Percentiles rank a stretch among this genome's conserved stretches.
These are phyloP conservation scores for Eremomyces bilateralis DNA, from an alignment of 495 filamentous ascomycete genomes.

Conservation along the genomic window DNA sequence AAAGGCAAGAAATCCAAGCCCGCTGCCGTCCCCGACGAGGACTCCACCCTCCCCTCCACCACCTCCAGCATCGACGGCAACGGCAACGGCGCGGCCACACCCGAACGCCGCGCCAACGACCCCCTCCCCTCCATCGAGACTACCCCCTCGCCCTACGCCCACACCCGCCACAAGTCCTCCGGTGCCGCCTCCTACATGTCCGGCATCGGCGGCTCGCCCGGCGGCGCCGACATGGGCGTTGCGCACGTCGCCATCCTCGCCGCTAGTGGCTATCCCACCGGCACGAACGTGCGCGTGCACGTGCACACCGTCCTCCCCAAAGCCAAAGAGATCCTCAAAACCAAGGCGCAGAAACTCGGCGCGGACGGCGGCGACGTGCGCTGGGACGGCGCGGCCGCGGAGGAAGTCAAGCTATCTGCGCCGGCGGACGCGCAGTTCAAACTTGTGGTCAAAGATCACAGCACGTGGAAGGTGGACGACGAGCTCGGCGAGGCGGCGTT, in stretches of 20 bases:
- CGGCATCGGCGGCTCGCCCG: constrained; percentile 25
- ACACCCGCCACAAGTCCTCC: constrained; percentile 46
- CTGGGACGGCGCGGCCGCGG: constrained; percentile 31
- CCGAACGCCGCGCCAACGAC: no score
- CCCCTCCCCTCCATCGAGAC: neutral
- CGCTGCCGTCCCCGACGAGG: constrained; percentile 22
- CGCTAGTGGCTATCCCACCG: constrained; percentile 54
- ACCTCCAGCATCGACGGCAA: constrained; percentile 1
- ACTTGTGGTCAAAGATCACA: constrained; percentile 61
- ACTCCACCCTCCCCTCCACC: constrained; percentile 7
- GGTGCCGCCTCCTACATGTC: constrained; percentile 37
- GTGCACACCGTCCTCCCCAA: constrained; percentile 44
- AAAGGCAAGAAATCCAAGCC: constrained; percentile 40
- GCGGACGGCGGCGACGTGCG: constrained; percentile 34
- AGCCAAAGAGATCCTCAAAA: constrained; percentile 66
- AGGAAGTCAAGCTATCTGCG: constrained; percentile 55
- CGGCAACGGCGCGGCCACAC: neutral
- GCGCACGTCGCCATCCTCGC: constrained; percentile 64
- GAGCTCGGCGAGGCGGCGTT: constrained; percentile 67
- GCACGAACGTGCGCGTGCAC: constrained; percentile 60
- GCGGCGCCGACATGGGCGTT: constrained; percentile 42
- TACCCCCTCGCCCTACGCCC: constrained; percentile 29
- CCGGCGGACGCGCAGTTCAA: constrained; percentile 73
- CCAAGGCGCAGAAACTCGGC: constrained; percentile 48
- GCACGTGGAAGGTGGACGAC: constrained; percentile 60